Conservation (phyloP, 75 land plant genomes). For the Cupressus sempervirens region DNA sequence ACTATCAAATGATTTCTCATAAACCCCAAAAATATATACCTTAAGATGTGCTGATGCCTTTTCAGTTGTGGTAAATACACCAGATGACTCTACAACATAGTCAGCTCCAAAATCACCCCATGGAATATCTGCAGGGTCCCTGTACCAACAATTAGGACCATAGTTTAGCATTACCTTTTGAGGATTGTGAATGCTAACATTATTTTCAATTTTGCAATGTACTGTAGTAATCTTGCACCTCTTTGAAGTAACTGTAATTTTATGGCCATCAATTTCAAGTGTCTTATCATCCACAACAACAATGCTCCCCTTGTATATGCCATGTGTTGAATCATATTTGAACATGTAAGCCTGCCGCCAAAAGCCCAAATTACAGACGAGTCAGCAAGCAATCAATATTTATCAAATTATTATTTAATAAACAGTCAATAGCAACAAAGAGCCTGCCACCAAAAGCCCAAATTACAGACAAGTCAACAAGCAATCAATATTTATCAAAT, state of each 20-base stretch:
- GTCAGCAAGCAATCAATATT: neutral
- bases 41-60: conserved; percentile 81
- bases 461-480: neutral
- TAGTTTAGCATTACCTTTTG: neutral
- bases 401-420: no score
- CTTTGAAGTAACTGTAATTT: conserved; percentile 44
- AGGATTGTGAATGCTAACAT: neutral
- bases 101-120: conserved; percentile 83
- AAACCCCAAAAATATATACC: conserved; percentile 25
- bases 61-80: conserved; percentile 77
- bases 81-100: conserved; percentile 93
- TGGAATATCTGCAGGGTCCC: conserved; percentile 93
- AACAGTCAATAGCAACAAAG: no score
- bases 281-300: conserved; percentile 55
- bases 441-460: conserved; percentile 33
- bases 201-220: neutral
- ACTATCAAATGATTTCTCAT: neutral
- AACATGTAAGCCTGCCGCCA: conserved; percentile 80
- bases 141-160: conserved; percentile 10
- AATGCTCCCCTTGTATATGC: conserved; percentile 65
- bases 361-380: neutral
- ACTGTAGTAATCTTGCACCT: conserved; percentile 27
- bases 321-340: conserved; percentile 93
- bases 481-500: neutral
- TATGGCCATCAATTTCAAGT: conserved; percentile 72